Evolutionary conservation across 305 asterid species (phyloP).

Genomic region (Lippia alba): DNA sequence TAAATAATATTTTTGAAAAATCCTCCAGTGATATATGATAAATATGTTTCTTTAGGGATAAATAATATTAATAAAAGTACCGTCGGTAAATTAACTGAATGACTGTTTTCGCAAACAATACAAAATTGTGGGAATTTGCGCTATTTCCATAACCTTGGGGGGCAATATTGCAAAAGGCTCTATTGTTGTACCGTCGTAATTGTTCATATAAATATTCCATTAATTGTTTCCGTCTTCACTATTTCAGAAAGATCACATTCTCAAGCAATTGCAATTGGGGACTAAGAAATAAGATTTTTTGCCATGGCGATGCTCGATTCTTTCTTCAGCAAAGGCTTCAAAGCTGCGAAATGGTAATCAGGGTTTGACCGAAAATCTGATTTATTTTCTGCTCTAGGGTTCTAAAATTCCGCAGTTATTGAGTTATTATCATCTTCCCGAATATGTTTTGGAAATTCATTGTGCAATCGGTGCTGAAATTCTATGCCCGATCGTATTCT

Average conservation of each 20-base stretch:
- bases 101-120: too few relatives aligned
- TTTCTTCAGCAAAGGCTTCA: conserved; percentile 39
- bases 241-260: not conserved
- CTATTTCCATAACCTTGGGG: too few relatives aligned
- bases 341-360: conserved; percentile 42
- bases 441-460: not conserved
- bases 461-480: not conserved
- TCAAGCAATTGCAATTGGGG: conserved; percentile 15
- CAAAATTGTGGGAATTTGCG: too few relatives aligned
- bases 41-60: too few relatives aligned
- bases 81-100: too few relatives aligned
- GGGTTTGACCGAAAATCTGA: not conserved
- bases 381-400: conserved; percentile 13
- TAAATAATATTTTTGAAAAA: too few relatives aligned
- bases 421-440: not conserved
- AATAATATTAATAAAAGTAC: too few relatives aligned
- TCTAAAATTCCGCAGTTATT: not conserved
- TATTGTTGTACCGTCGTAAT: too few relatives aligned
- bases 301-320: conserved; percentile 36
- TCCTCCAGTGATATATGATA: too few relatives aligned
- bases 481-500: not conserved
- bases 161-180: too few relatives aligned
- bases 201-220: not conserved
- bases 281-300: conserved; percentile 7
- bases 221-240: not conserved